Evolutionary conservation across 345 rosid genomes (phyloP).

Genomic region (Punica granatum): DNA sequence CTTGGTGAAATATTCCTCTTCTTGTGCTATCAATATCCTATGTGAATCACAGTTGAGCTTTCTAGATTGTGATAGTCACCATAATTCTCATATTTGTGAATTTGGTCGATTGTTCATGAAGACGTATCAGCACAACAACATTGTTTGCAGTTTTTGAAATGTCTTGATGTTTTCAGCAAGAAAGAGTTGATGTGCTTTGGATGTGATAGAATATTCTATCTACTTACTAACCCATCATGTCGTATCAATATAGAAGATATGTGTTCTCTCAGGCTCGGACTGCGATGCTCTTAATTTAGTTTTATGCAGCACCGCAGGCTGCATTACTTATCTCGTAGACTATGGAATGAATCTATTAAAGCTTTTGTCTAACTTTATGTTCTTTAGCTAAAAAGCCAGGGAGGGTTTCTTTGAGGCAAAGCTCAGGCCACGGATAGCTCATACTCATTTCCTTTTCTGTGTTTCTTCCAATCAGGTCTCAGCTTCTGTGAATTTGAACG

Average conservation of each 20-base stretch:
- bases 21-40: neutral
- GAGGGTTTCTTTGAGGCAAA: neutral
- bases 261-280: neutral
- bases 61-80: neutral
- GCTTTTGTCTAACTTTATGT: no score
- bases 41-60: neutral
- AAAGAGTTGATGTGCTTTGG: neutral
- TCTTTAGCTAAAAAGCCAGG: no score
- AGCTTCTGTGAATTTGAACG: constrained; percentile 61
- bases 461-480: constrained; percentile 30
- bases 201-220: neutral
- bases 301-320: no score
- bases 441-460: neutral
- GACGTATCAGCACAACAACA: neutral
- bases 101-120: neutral
- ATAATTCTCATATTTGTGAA: neutral
- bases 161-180: neutral
- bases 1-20: neutral
- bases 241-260: neutral
- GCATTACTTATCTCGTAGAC: no score
- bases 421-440: neutral
- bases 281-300: neutral
- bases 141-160: neutral
- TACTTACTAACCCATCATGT: neutral
- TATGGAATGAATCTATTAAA: no score